phyloP scores from a whole-genome alignment of 331 rosid genomes.

The Quercus tomentella region DNA sequence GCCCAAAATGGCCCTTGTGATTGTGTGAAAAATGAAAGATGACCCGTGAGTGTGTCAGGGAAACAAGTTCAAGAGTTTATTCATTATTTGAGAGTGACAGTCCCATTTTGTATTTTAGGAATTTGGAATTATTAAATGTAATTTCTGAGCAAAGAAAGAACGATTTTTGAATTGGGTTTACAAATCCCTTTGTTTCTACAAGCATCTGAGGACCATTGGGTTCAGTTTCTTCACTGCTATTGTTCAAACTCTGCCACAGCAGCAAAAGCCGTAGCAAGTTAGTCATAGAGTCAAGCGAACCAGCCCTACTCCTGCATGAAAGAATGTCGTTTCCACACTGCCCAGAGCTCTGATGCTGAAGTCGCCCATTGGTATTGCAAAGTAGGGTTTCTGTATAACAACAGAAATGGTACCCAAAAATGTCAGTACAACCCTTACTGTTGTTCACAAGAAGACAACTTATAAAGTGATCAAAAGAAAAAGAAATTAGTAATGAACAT shows the following conservation, averaged over 20 bases:
- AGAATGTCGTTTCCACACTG: conserved; percentile 45
- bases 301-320: conserved; percentile 31
- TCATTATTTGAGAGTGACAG: no score
- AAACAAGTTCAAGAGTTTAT: no score
- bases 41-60: no score
- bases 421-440: not conserved
- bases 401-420: not conserved
- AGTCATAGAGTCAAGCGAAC: conserved; percentile 12
- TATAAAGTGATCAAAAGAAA: not conserved
- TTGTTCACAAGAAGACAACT: not conserved
- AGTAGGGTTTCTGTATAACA: conserved; percentile 33
- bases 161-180: conserved; percentile 14
- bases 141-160: no score
- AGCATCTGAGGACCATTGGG: conserved; percentile 36
- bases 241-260: conserved; percentile 25
- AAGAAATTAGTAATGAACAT: not conserved
- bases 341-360: conserved; percentile 30
- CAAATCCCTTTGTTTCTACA: conserved; percentile 37
- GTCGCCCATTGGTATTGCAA: conserved; percentile 35
- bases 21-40: no score
- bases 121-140: conserved; percentile 38
- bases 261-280: not conserved
- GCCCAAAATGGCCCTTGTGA: no score
- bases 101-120: conserved; percentile 3
- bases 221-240: conserved; percentile 43